Conservation (phyloP, 2,329 filamentous ascomycete species). For the Calonectria crousiana region DNA sequence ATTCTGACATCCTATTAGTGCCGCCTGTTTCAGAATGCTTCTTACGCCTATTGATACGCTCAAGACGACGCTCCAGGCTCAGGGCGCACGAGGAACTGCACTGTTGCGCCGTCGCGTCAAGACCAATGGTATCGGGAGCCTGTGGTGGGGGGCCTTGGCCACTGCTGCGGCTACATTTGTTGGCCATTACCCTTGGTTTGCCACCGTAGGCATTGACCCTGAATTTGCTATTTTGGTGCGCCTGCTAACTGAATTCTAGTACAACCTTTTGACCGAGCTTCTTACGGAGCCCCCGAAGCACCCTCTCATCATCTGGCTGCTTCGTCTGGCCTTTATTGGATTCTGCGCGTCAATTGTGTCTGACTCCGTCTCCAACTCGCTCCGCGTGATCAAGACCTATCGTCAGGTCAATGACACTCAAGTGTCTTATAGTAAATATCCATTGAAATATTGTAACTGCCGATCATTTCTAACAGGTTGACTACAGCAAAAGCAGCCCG, state of each 20-base stretch:
- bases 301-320: conserved; percentile 55
- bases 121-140: conserved; percentile 56
- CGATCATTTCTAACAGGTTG: neutral
- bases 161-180: conserved; percentile 63
- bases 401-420: conserved; percentile 62
- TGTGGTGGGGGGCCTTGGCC: conserved; percentile 64
- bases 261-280: conserved; percentile 56
- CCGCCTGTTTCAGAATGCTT: conserved; percentile 60
- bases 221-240: no score
- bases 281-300: conserved; percentile 56
- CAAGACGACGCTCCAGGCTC: conserved; percentile 63
- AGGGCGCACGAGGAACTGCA: conserved; percentile 56
- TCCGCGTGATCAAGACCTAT: conserved; percentile 62
- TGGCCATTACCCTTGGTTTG: conserved; percentile 64
- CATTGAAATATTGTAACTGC: neutral
- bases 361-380: conserved; percentile 60
- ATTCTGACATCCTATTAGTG: conserved; percentile 44
- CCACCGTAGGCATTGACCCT: conserved; percentile 50
- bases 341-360: conserved; percentile 60
- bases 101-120: conserved; percentile 59
- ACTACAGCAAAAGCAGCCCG: conserved; percentile 55
- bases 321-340: conserved; percentile 52
- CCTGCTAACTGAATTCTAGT: conserved; percentile 44
- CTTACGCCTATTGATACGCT: conserved; percentile 62
- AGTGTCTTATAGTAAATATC: conserved; percentile 57